Base-by-base conservation (phyloP, 768 basidiomycete genomes). In the Cystofilobasidium bisporidii region DNA sequence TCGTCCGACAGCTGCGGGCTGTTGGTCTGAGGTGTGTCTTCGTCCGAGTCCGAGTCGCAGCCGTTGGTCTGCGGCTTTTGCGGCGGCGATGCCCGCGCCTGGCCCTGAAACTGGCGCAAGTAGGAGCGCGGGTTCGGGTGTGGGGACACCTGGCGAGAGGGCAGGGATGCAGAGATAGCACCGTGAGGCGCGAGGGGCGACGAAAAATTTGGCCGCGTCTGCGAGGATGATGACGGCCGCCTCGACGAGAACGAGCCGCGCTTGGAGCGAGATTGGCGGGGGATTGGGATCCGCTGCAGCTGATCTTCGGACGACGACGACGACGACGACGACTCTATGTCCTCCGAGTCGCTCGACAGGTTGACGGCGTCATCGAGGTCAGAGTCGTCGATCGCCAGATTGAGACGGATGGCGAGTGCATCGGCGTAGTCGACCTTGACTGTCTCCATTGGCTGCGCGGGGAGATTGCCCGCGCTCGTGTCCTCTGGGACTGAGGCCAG, bases 251-350 rank as follows among this genome's bases (percentile, higher is more conserved):
- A 60, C 18, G 58, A 36, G 36, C 40, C 47, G 20, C 32, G 65
- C 47, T 56, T 56, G 10, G 43, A 61, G 26, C 65, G 56, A 0
- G 47, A 60, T 32, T 61, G 32, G 33, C 59, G 45, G 11, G 32
- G 57, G 36, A 58, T n/a, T 24, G 56, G 59, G 33, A 58, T 43
- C 45, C 32, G 45, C 36, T 33, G 65, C 15, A 55, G 50, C 36
- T 64, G 24, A 33, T 66, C 56, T 20, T 60, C 45, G 17, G 65
- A 66, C 17, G 65, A 60, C 5, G 58, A 61, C 15, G 65, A 66
- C 0, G 65, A 66, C 0, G 65, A 65, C 8, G 47, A 56, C 3
- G 53, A 56, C 53, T 56, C 53, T 26, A 56, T 56, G 12, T 56
- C 53, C 53, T 56, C 53, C 12, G 53, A 56, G 26, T 56, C 53